A percentile compares a stretch with the other conserved stretches of the same genome.
Evolutionary conservation across 225 moss, liverwort and hornwort genomes (phyloP).

Genomic region (Marchantia paleacea): DNA sequence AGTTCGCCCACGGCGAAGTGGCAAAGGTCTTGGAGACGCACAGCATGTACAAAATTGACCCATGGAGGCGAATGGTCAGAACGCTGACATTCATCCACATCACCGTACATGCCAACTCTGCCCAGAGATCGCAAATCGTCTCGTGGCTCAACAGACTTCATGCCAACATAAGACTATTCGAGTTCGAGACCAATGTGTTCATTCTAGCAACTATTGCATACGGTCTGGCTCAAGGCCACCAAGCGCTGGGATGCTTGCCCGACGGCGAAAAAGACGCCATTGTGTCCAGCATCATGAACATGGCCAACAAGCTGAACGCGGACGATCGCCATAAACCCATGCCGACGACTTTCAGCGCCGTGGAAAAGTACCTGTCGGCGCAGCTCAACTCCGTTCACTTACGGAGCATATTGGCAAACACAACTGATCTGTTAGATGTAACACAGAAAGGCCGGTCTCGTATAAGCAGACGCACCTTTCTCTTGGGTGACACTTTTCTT

Average conservation of each 20-base stretch:
- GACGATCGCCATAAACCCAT: not conserved
- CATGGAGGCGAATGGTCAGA: conserved; percentile 6
- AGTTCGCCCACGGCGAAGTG: not conserved
- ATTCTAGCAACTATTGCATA: conserved; percentile 11
- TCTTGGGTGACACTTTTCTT: not conserved
- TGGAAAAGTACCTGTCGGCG: not conserved
- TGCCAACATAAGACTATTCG: not conserved
- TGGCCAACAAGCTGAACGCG: not conserved
- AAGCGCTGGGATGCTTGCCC: not conserved
- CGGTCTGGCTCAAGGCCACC: not conserved
- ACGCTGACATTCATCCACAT: conserved; percentile 16
- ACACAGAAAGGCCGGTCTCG: not conserved
- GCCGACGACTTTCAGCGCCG: not conserved
- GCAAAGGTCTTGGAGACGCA: not conserved
- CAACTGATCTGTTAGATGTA: not conserved
- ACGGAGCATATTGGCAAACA: not conserved
- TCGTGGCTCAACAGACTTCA: conserved; percentile 5
- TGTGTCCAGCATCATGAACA: conserved; percentile 11
- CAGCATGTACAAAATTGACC: not conserved
- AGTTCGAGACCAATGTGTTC: conserved; percentile 7
- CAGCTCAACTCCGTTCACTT: not conserved
- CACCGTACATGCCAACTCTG: conserved; percentile 1
- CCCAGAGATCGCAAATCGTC: not conserved
- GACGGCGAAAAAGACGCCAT: not conserved
- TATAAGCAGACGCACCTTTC: too few relatives aligned